Evolutionary conservation across 495 filamentous ascomycete genomes (phyloP).

Genomic region (Penicillium pancosmium): DNA sequence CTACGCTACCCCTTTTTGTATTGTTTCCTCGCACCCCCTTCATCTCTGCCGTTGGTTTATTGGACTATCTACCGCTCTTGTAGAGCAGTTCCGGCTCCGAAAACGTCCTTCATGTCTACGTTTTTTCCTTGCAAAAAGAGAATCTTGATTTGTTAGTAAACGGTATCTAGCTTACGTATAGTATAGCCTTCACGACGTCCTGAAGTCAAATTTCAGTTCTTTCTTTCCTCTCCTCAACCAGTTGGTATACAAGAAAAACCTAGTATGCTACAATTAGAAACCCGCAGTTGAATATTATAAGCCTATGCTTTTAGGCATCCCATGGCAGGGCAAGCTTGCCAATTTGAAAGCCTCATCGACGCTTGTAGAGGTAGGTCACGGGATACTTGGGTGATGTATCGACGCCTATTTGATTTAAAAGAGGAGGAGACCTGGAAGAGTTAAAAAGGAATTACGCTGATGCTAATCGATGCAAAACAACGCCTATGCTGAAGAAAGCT

Average conservation of each 20-base stretch:
- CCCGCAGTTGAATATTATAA: too few relatives aligned
- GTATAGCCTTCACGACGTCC: constrained; percentile 6
- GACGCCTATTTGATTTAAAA: background rate
- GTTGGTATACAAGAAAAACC: too few relatives aligned
- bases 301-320: too few relatives aligned
- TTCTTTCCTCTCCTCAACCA: background rate
- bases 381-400: background rate
- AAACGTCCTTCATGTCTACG: constrained; percentile 9
- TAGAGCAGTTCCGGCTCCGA: constrained; percentile 11
- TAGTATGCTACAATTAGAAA: too few relatives aligned
- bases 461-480: constrained; percentile 39
- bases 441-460: constrained; percentile 31
- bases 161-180: constrained; percentile 6
- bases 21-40: background rate
- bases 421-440: background rate
- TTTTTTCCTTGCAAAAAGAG: background rate
- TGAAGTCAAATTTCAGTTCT: constrained; percentile 1
- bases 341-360: background rate
- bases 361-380: background rate
- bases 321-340: too few relatives aligned
- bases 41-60: constrained; percentile 6
- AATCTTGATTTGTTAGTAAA: constrained; percentile 1
- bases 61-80: constrained; percentile 11
- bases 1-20: background rate
- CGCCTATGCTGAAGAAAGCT: constrained; percentile 35